Conservation (phyloP, 352 stramenopile species). For the Phytopythium delawarense region DNA sequence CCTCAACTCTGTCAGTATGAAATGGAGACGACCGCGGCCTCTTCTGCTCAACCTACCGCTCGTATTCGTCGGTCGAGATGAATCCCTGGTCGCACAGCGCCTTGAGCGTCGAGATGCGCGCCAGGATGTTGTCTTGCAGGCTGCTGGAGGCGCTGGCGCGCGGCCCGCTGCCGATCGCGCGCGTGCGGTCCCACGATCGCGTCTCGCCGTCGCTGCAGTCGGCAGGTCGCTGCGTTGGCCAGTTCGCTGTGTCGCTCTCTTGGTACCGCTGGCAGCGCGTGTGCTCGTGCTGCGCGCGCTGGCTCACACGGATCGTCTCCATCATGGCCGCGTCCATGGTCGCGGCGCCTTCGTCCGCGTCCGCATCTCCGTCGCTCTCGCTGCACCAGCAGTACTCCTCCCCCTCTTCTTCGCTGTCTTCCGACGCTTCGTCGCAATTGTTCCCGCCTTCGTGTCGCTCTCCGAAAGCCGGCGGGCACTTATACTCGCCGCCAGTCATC, state of each 20-base stretch:
- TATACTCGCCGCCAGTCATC: background rate
- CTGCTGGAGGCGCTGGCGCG: constrained; percentile 1
- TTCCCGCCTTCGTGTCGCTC: background rate
- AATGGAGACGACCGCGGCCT: constrained; percentile 1
- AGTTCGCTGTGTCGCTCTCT: background rate
- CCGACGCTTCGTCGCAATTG: background rate
- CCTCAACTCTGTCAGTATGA: background rate
- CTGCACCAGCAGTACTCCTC: constrained; percentile 8
- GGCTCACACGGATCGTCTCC: constrained; percentile 8
- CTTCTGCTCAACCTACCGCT: constrained; percentile 29
- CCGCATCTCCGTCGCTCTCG: constrained; percentile 7
- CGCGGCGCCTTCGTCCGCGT: constrained; percentile 7
- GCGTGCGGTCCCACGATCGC: constrained; percentile 33
- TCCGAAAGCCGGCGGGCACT: background rate
- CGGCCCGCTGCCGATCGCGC: constrained; percentile 18
- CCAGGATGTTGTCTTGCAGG: constrained; percentile 53
- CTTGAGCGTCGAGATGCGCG: constrained; percentile 67
- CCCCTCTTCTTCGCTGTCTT: background rate
- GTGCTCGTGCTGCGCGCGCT: constrained; percentile 10
- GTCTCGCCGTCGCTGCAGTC: constrained; percentile 3
- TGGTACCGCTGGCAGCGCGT: constrained; percentile 4
- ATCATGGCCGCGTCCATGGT: constrained; percentile 3
- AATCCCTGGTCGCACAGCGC: constrained; percentile 78
- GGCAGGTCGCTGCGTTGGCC: background rate
- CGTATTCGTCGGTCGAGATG: constrained; percentile 73